Evolutionary conservation across 257 asterid species (phyloP), one percentile per base, ranked within the genome.

Genomic region (Salvia miltiorrhiza): DNA sequence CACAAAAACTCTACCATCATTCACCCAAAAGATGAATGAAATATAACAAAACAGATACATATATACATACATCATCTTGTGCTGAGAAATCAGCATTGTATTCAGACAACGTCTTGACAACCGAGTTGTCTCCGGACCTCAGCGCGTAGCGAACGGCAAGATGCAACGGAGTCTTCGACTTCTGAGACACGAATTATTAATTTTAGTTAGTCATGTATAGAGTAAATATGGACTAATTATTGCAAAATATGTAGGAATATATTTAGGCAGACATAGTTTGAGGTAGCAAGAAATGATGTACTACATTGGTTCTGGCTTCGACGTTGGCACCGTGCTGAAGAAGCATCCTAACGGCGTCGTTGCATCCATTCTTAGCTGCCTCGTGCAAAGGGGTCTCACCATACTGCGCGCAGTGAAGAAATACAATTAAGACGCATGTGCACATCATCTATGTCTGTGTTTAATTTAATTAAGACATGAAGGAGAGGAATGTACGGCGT

Each of bases 341-440:
- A 70, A 83, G 84, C 69, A 71, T 37, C 59, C 13, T 35, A 16
- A 69, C 71, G 12, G 77, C 53, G 19, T 76, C 76, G 5, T 45
- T 56, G 33, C 75, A 58, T 64, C 88, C 88, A 35, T 76, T 78
- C 77, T 80, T 80, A 56, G 80, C 77, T 16, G 88, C 85, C 1
- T 65, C 67, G 75, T 83, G 88, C 73, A 83, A 67, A 5, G 88
- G 84, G 35, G 88, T 74, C 69, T 83, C 88, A 11, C 88, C 80
- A 60, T 83, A 71, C 88, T 83, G 80, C n/a, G n/a, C n/a, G n/a
- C 53, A 62, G 48, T 5, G 16, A 5, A 40, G 3, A 24, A 35
- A 43, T 5, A 44, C 23, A 13, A 24, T 33, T 30, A 28, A 67
- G 23, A 11, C 0, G 11, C 14, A 32, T 10, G 19, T 32, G 1